Evolutionary conservation across 352 stramenopile species (phyloP).

Genomic region (Globisporangium takayamanum): DNA sequence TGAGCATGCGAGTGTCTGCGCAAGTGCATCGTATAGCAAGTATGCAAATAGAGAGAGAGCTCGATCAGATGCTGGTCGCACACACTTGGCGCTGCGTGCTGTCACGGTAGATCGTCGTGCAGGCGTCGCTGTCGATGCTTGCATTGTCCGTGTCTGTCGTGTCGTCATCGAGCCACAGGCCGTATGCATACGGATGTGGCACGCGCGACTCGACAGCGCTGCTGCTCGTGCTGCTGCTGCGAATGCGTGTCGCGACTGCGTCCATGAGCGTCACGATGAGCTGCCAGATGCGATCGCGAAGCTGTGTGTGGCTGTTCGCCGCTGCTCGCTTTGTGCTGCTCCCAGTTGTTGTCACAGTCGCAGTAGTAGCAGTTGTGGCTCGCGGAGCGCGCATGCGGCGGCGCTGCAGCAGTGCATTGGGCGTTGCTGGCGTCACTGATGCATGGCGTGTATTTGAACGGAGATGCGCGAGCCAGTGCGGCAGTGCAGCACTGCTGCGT

Average conservation of each 20-base stretch:
- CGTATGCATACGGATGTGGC: background rate
- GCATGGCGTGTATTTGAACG: background rate
- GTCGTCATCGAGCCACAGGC: constrained; percentile 6
- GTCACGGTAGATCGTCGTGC: constrained; percentile 27
- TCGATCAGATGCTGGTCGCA: constrained; percentile 35
- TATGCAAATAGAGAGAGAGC: background rate
- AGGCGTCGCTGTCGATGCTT: constrained; percentile 31
- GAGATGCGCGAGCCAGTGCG: background rate
- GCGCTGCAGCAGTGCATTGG: background rate
- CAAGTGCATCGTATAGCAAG: background rate
- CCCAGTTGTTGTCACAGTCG: no score
- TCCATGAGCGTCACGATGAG: background rate
- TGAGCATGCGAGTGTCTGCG: background rate
- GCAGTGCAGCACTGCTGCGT: background rate
- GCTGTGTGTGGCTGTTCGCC: background rate
- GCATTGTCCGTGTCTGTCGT: background rate
- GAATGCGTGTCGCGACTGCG: background rate
- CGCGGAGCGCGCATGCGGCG: background rate
- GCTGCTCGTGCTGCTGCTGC: background rate
- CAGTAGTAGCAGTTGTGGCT: no score
- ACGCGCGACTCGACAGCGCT: background rate
- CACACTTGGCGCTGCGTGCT: constrained; percentile 40
- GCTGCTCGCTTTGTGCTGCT: background rate
- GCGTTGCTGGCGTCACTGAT: background rate
- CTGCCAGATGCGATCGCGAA: background rate